Conservation (phyloP, 371 early-diverging fungal species). For the Mucor saturninus region DNA sequence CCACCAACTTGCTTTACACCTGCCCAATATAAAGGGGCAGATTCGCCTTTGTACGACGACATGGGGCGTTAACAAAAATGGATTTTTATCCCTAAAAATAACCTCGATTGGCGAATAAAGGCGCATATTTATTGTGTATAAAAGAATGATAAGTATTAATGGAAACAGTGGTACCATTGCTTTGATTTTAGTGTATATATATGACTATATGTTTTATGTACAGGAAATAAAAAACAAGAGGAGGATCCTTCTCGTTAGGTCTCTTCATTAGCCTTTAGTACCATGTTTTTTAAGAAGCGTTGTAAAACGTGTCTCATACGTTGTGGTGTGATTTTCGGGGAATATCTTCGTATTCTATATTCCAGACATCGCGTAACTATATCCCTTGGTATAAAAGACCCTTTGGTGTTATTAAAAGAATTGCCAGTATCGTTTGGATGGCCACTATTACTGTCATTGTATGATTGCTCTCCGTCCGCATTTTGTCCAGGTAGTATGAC, state of each 20-base stretch:
- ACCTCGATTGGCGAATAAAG: background rate
- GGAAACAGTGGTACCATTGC: background rate
- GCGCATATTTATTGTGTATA: background rate
- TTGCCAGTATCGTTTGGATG: constrained; percentile 6
- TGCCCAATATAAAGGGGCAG: background rate
- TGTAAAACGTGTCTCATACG: constrained; percentile 54
- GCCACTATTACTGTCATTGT: constrained; percentile 17
- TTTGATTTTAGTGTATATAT: background rate
- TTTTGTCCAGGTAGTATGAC: constrained; percentile 35
- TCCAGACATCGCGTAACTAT: constrained; percentile 51
- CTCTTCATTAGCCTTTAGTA: constrained; percentile 49
- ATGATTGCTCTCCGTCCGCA: constrained; percentile 2
- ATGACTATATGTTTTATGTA: background rate
- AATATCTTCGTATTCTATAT: constrained; percentile 48
- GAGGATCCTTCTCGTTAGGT: constrained; percentile 7
- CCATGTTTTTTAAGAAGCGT: constrained; percentile 54
- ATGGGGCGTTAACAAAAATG: constrained; percentile 16
- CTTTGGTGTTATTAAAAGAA: constrained; percentile 5
- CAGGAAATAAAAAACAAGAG: background rate
- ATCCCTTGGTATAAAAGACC: constrained; percentile 44
- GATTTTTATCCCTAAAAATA: background rate
- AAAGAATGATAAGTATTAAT: background rate
- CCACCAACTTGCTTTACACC: too few relatives aligned
- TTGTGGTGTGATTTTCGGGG: constrained; percentile 52
- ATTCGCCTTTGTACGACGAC: constrained; percentile 12